A percentile compares a stretch with the other conserved stretches of the same genome.
phyloP scores from a whole-genome alignment of 2,329 filamentous ascomycete species.

The Juglanconis sp. region DNA sequence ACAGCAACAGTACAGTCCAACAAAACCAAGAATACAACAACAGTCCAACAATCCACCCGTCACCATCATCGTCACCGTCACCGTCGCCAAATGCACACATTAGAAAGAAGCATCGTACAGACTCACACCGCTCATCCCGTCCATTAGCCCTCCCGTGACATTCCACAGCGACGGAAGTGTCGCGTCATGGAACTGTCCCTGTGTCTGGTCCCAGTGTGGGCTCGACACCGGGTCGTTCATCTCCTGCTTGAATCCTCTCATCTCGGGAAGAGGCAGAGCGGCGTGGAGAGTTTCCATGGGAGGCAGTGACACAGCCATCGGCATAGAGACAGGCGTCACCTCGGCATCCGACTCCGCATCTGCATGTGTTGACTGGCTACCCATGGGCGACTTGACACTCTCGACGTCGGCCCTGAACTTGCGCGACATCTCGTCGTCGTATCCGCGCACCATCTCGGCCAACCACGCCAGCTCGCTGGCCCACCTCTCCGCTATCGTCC shows the following conservation, averaged over 20 bases:
- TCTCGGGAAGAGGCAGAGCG: not conserved
- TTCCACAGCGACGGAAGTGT: constrained; percentile 1
- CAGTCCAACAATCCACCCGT: too few species aligned
- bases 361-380: not conserved
- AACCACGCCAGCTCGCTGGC: not conserved
- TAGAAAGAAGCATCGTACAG: not conserved
- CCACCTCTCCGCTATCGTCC: constrained; percentile 3
- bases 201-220: not conserved
- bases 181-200: not conserved
- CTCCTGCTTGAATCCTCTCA: not conserved
- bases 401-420: not conserved
- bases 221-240: not conserved
- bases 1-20: too few species aligned
- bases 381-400: not conserved
- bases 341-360: not conserved
- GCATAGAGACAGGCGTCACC: not conserved
- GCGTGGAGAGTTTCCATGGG: not conserved
- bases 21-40: too few species aligned
- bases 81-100: not conserved
- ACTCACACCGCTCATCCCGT: not conserved
- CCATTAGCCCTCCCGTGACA: not conserved
- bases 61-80: too few species aligned
- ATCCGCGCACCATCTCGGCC: not conserved
- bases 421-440: not conserved
- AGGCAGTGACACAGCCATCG: not conserved